Evolutionary conservation across 805 yeast genomes (phyloP), one percentile per base, ranked within the genome.

Genomic region (Nadsonia fulvescens): DNA sequence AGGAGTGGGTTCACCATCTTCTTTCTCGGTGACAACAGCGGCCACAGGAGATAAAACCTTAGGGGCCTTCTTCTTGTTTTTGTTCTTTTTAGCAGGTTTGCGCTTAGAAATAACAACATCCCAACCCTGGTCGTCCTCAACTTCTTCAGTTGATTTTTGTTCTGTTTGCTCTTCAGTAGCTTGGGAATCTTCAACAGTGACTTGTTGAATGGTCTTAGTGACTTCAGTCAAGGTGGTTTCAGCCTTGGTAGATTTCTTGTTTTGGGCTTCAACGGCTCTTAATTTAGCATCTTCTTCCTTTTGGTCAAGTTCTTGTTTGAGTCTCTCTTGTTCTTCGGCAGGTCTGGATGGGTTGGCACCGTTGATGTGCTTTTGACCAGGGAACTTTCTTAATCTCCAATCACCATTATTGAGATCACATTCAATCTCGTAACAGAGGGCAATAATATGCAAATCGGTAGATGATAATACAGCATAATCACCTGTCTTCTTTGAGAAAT

Each of bases 391-490:
- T 33, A 82, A 52, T 40, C 77, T 59, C 64, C 70, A 62, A 25
- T 69, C 73, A 10, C 86, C 86, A 24, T 63, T 55, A 37, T 70
- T 70, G 30, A 60, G 38, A 45, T 79, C 86, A 29, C 59, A 56
- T 36, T 83, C 93, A 26, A 89, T 50, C 46, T 89, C 95, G 44
- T 81, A 83, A 1, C 93, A 69, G 38, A 89, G 59, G 0, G 99
- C 96, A 33, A 91, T 61, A 30, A 89, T 74, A 43, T 83, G 94
- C 18, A 89, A 56, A 73, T 89, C 99, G 36, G 91, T 83, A 19
- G 71, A 65, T 37, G 93, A 78, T 30, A 89, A 60, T 4, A 86
- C 98, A 4, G 76, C 55, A 37, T 59, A 76, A 55, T 89, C 99
- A 46, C 99, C 99, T 1, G 96, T 83, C 25, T 75, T 54, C 41